Conservation (phyloP, 2,329 filamentous ascomycete genomes). For the Pseudocercospora macadamiae region DNA sequence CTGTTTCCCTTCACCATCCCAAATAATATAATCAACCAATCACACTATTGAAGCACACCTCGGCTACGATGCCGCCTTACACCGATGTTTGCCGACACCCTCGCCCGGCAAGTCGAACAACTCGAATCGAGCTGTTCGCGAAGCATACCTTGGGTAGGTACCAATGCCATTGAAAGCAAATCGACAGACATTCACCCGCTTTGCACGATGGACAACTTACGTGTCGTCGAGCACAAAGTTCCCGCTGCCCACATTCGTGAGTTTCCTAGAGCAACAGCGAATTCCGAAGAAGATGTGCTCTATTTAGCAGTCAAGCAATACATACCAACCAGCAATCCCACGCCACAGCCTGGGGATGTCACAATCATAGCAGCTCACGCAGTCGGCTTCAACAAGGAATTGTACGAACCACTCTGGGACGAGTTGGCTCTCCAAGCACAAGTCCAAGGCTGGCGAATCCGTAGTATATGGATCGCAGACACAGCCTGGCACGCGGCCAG, state of each 20-base stretch:
- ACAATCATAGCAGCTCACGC: slow-evolving; percentile 32
- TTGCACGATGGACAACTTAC: slow-evolving; percentile 12
- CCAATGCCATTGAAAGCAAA: neutral
- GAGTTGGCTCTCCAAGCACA: slow-evolving; percentile 20
- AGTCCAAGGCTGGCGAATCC: slow-evolving; percentile 66
- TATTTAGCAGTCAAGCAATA: slow-evolving; percentile 32
- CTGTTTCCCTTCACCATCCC: too few species aligned
- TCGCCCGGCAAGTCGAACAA: neutral
- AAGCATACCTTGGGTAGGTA: neutral
- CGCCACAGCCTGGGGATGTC: slow-evolving; percentile 27
- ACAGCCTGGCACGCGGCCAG: slow-evolving; percentile 79
- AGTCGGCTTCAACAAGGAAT: slow-evolving; percentile 30
- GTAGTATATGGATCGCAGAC: slow-evolving; percentile 86
- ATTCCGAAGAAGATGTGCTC: slow-evolving; percentile 21
- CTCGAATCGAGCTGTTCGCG: neutral
- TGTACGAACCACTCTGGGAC: slow-evolving; percentile 35
- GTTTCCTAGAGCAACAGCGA: slow-evolving; percentile 15
- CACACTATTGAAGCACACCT: neutral
- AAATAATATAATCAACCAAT: neutral
- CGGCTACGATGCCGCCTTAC: neutral
- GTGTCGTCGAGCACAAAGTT: slow-evolving; percentile 10
- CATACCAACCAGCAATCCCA: slow-evolving; percentile 23
- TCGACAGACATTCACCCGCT: neutral
- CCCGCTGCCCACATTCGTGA: slow-evolving; percentile 17
- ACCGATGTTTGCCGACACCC: slow-evolving; percentile 1